Evolutionary conservation across 371 early-diverging fungal genomes (phyloP).

Genomic region (Gilbertella persicaria): DNA sequence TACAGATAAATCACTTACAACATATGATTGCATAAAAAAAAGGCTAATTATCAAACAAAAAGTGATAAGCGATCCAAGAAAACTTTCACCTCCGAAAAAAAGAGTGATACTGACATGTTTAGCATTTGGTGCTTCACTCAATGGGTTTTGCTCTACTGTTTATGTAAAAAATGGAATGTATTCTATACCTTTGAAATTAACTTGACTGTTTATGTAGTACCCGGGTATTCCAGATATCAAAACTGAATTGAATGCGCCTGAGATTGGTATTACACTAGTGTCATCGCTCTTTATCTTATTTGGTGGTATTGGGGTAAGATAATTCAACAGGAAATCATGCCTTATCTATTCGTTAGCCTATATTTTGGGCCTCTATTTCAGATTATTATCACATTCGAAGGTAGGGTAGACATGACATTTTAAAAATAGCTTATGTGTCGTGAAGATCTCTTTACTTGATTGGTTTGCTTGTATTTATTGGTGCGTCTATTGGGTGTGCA

Average conservation of each 20-base stretch:
- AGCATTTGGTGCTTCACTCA: constrained; percentile 34
- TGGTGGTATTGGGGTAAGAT: constrained; percentile 51
- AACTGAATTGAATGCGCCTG: constrained; percentile 43
- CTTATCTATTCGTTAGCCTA: constrained; percentile 17
- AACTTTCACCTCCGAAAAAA: constrained; percentile 23
- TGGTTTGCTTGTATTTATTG: constrained; percentile 57
- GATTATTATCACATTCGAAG: constrained; percentile 63
- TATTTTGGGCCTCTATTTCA: constrained; percentile 70
- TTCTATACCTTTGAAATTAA: neutral
- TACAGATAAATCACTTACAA: neutral
- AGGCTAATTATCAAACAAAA: constrained; percentile 32
- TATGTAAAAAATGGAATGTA: constrained; percentile 21
- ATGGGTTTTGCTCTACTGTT: constrained; percentile 44
- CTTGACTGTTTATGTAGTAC: constrained; percentile 1
- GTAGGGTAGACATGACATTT: constrained; percentile 10
- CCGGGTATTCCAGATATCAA: constrained; percentile 53
- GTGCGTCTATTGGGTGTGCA: constrained; percentile 67
- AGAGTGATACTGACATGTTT: constrained; percentile 33
- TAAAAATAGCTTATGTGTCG: too few relatives aligned
- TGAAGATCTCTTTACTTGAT: constrained; percentile 23
- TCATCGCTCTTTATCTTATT: constrained; percentile 58
- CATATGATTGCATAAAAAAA: neutral
- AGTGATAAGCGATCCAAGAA: constrained; percentile 29
- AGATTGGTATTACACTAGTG: constrained; percentile 49
- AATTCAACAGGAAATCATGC: constrained; percentile 18